phyloP scores from a whole-genome alignment of 352 stramenopile species.

The Globisporangium alternatum region DNA sequence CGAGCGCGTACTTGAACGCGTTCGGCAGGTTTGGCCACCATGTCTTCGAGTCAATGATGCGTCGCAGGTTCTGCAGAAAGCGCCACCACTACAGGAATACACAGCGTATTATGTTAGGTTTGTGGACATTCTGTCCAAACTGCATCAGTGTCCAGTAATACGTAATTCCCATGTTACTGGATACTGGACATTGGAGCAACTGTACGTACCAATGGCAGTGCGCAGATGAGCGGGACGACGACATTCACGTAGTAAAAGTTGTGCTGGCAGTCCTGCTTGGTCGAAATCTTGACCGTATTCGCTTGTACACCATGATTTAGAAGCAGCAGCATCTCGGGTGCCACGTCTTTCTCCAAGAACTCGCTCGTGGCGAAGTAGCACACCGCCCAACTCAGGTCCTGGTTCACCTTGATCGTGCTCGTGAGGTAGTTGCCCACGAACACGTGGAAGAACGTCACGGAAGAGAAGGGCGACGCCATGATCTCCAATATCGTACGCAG shows the following conservation, averaged over 20 bases:
- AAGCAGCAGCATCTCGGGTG: slow-evolving; percentile 19
- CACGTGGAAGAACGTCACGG: slow-evolving; percentile 93
- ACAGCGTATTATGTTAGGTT: not conserved
- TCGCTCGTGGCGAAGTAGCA: slow-evolving; percentile 95
- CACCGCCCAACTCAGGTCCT: slow-evolving; percentile 91
- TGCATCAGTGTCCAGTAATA: not conserved
- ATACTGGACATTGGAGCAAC: not conserved
- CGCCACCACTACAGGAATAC: slow-evolving; percentile 79
- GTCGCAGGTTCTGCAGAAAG: slow-evolving; percentile 96
- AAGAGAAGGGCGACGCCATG: slow-evolving; percentile 88
- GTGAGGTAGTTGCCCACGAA: slow-evolving; percentile 89
- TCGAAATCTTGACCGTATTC: not conserved
- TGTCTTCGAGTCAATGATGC: slow-evolving; percentile 93
- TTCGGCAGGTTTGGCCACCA: slow-evolving; percentile 96
- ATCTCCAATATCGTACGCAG: slow-evolving; percentile 87
- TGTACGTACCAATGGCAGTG: slow-evolving; percentile 78
- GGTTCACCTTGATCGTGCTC: slow-evolving; percentile 80
- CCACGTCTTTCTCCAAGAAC: slow-evolving; percentile 79
- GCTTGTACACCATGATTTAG: slow-evolving; percentile 15
- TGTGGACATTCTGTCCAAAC: not conserved
- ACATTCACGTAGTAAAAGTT: slow-evolving; percentile 94
- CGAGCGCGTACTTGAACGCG: slow-evolving; percentile 93
- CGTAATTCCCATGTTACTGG: not conserved
- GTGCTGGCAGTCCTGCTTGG: slow-evolving; percentile 31
- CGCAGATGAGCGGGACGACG: slow-evolving; percentile 93